Evolutionary conservation across 2,329 filamentous ascomycete genomes (phyloP).

Genomic region (Allantophomopsis cytisporea): DNA sequence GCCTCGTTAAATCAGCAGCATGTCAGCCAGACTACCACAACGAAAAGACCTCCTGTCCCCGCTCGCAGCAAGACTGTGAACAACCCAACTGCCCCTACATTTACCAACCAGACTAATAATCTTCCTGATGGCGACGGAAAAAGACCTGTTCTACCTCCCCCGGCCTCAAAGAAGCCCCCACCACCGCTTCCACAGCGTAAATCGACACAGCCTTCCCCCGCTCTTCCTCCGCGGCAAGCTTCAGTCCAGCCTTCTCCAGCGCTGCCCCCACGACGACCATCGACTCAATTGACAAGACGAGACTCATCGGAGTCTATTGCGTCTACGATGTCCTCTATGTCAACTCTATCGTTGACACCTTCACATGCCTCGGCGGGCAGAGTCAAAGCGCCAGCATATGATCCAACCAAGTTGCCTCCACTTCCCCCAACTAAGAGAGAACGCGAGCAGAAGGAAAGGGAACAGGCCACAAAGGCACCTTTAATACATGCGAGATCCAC

Average conservation of each 20-base stretch:
- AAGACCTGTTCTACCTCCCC: constrained; percentile 13
- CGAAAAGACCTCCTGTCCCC: constrained; percentile 25
- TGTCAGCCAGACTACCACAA: constrained; percentile 1
- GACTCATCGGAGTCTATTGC: constrained; percentile 44
- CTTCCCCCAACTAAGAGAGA: constrained; percentile 36
- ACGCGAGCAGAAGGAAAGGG: constrained; percentile 29
- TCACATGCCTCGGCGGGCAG: constrained; percentile 32
- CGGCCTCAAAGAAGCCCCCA: constrained; percentile 9
- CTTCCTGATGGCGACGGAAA: constrained; percentile 10
- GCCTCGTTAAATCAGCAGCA: constrained; percentile 39
- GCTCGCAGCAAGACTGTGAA: constrained; percentile 22
- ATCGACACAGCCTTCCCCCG: constrained; percentile 27
- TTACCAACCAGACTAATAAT: constrained; percentile 14
- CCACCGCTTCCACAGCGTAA: constrained; percentile 13
- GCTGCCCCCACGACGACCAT: constrained; percentile 34
- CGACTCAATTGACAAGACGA: constrained; percentile 26
- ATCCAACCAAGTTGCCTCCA: constrained; percentile 40
- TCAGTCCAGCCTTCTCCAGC: constrained; percentile 26
- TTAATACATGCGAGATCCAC: constrained; percentile 24
- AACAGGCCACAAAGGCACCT: constrained; percentile 19
- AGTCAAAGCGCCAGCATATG: constrained; percentile 41
- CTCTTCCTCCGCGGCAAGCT: constrained; percentile 34
- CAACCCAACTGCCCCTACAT: constrained; percentile 15
- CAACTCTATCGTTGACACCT: constrained; percentile 32
- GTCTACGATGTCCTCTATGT: constrained; percentile 38